Base-by-base conservation (phyloP, 202 grass and related monocot genomes). In the Saccharum hybrid region DNA sequence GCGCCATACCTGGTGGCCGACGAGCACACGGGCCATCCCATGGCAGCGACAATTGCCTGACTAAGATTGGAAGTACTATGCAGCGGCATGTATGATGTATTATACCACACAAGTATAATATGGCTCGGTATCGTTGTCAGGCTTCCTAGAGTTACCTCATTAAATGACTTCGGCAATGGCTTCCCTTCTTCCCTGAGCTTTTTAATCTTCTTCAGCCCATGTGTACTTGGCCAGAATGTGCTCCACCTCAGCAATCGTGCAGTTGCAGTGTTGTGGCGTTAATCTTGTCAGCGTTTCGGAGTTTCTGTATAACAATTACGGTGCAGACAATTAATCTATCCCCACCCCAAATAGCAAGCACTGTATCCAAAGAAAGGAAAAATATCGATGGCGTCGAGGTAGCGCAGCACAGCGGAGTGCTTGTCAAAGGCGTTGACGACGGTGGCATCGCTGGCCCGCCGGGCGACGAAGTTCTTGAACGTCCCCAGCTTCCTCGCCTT, bases 151-250 rank as follows among this genome's bases (percentile, higher is more conserved):
- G 9, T 82, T 79, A 93, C 82, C 90, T 88, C 77, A 46, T 76
- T 85, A 73, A 97, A 93, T 15, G 82, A 43, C 83, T 79, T 97
- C 3, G 94, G 94, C 39, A 94, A n/a, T 23, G 94, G 92, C 77
- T 91, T 97, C 41, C 94, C 94, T 92, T 97, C 94, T 62, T 89
- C 91, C 72, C 94, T 90, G 61, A 98, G 87, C 81, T 90, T 94
- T 22, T 71, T 72, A 52, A 98, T 86, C 78, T 88, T 96, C 81
- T 82, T 92, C 72, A 43, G 94, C 92, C 92, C 94, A 97, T 51
- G 88, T 83, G 38, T 94, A 98, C 85, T 98, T 98, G 19, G 89
- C 91, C 57, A 98, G 76, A 72, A 96, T 88, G 74, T 98, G 92
- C 89, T 98, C 96, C 65, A 98, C 96, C 10, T 98, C 96, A 21